Evolutionary conservation across 345 rosid genomes (phyloP), one percentile per base, ranked within the genome.

Genomic region (Eucalyptus viminalis): DNA sequence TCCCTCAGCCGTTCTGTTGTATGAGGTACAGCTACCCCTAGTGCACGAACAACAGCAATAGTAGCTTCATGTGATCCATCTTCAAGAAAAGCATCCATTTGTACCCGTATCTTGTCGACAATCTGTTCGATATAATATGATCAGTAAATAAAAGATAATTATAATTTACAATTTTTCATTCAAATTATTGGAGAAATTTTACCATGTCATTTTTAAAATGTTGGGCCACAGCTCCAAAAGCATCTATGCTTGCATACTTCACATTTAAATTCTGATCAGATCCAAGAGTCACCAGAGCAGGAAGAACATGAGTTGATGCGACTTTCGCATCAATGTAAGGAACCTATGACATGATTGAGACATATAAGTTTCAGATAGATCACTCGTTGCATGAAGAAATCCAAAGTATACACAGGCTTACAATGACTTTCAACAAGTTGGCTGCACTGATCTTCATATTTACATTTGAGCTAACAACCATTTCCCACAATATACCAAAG

Each of bases 21-120:
- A 93, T 97, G 98, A 21, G 99, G 99, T 91, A 97, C 94, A 58
- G 99, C 99, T 88, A 95, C 94, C 85, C 94, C 89, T 91, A 97
- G 93, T 31, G 98, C 96, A 89, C 96, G 99, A 86, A 97, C 93
- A 87, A 97, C 99, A 88, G 98, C 99, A 51, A 97, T 88, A 54
- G 97, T 96, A 89, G 99, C 98, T 91, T 96, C 99, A 93, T 97
- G 98, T 60, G 99, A 96, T 88, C 99, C 99, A 92, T 97, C 99
- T 93, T 97, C 99, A 86, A 97, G 97, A 93, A 97, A 97, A 50
- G 99, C 99, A 94, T 97, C 99, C 99, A 97, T 97, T 94, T 97
- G 99, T 91, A 97, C 95, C 80, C 96, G 94, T 92, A 97, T 97
- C 93, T 97, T 97, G 88, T 97, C 99, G 92, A 97, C 98, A 92